Evolutionary conservation across 208 protist genomes (phyloP).

Genomic region (Crithidia acanthocephali): DNA sequence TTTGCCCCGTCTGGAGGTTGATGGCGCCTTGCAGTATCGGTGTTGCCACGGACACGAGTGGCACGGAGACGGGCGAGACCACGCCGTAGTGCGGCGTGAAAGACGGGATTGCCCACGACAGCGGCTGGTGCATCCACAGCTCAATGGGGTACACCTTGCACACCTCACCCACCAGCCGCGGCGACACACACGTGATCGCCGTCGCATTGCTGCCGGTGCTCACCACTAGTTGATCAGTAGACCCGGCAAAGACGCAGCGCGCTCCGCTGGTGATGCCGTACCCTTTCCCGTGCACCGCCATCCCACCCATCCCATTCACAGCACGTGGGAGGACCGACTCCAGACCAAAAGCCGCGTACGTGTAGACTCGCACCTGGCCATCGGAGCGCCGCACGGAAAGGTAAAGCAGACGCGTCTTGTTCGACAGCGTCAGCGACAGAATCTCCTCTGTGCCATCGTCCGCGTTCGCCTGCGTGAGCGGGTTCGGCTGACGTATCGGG

Average conservation of each 20-base stretch:
- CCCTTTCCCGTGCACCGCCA: neutral
- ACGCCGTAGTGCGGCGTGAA: conserved; percentile 5
- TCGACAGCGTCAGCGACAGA: neutral
- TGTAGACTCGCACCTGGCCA: conserved; percentile 4
- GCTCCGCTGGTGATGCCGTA: conserved; percentile 1
- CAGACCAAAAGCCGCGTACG: conserved; percentile 12
- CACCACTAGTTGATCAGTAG: neutral
- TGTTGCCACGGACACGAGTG: neutral
- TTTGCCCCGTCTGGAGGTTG: neutral
- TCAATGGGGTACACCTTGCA: neutral
- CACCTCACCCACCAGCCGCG: neutral
- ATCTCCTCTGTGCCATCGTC: conserved; percentile 15
- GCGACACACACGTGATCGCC: neutral
- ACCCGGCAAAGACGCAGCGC: conserved; percentile 3
- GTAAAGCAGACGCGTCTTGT: conserved; percentile 8
- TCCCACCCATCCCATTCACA: conserved; percentile 3
- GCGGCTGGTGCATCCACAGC: conserved; percentile 5
- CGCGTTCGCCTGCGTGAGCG: neutral
- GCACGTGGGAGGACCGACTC: neutral
- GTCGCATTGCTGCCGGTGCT: neutral
- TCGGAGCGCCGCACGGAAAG: conserved; percentile 4
- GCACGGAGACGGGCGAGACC: neutral
- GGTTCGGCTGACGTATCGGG: neutral
- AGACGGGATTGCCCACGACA: conserved; percentile 12
- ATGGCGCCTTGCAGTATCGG: neutral